Base-by-base conservation (phyloP, 2,329 filamentous ascomycete species). In the Verticillium longisporum region DNA sequence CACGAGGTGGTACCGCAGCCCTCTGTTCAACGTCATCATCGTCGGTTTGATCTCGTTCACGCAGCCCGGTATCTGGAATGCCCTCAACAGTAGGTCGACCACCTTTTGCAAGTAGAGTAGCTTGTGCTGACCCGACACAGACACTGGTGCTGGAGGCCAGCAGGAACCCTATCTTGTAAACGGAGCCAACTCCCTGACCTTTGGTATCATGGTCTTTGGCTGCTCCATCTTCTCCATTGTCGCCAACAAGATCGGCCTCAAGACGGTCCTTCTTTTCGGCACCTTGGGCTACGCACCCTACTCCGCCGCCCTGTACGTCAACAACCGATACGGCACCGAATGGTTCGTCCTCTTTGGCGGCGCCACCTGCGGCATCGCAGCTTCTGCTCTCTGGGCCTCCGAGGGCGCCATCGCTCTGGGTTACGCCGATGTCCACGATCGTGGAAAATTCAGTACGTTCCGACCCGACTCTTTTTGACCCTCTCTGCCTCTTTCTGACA, bases 121-220 rank as follows among this genome's bases (percentile, higher is more conserved):
- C 9, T n/a, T 3, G 37, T 15, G 26, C n/a, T 59, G 33, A 59
- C 58, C 4, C 11, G 11, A 6, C 3, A 0, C 41, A 69, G 68
- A 66, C 57, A 69, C 68, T 0, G 88, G 88, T 7, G 89, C 87
- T 1, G 89, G 88, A 56, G 89, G 89, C 4, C 80, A 83, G 37
- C 79, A 86, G 65, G 79, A 80, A 15, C 88, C 88, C 0, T 81
- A 86, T 66, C 78, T 91, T 0, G 85, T 91, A 56, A 91, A 90
- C 66, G 81, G 84, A 0, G 86, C 86, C 13, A 92, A 91, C 66
- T 84, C 88, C 0, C 72, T 91, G 37, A 90, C 88, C 0, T 91
- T 91, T 67, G 77, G 74, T 2, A 76, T 81, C 64, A 81, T 82
- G 77, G 73, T 77, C 7, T 75, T 79, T 26, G 72, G 72, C 1